Evolutionary conservation across 73 alveolate species (phyloP), one percentile per base, ranked within the genome.

Genomic region (Paramecium biaurelia): DNA sequence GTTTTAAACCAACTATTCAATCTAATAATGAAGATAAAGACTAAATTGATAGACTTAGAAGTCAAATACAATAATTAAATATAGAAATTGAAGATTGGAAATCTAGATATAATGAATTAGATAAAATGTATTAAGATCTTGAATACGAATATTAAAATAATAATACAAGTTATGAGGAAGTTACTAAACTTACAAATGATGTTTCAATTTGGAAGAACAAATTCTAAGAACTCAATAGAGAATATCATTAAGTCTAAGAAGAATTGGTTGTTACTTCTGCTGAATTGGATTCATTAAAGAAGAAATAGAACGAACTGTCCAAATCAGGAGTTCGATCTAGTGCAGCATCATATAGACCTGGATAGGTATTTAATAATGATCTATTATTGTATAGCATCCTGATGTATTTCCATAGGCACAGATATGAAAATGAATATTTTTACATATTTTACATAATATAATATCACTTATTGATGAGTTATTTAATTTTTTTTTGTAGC

Each of bases 11-110:
- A 10, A 5, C 34, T 18, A 18, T 35, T 38, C 5, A 72, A 72
- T 14, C 63, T 15, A 41, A 53, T 18, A 53, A 30, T 14, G 90
- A 79, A 26, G 90, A 79, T 1, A 26, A 23, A 26, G 45, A 79
- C 21, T 43, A 79, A 41, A 47, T 34, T 34, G 87, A 37, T 32
- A 79, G 70, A 26, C 7, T 79, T n/a, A 79, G 56, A 38, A 79
- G 37, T 47, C 23, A 79, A 23, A 79, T 38, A 11, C n/a, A n/a
- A 24, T 15, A 79, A 47, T 20, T 79, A 18, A 47, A 79, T 21
- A 41, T 43, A 5, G 90, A 79, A 47, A 79, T 43, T 42, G 90
- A 79, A 20, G 90, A 79, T 79, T 79, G 90, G 90, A 79, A 47
- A 45, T 42, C 26, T 2, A 79, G 76, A 45, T 79, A 79, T 43